These are phyloP conservation scores for Huntiella moniliformis DNA, from an alignment of 2,329 filamentous ascomycete species.

Conservation along the genomic window DNA sequence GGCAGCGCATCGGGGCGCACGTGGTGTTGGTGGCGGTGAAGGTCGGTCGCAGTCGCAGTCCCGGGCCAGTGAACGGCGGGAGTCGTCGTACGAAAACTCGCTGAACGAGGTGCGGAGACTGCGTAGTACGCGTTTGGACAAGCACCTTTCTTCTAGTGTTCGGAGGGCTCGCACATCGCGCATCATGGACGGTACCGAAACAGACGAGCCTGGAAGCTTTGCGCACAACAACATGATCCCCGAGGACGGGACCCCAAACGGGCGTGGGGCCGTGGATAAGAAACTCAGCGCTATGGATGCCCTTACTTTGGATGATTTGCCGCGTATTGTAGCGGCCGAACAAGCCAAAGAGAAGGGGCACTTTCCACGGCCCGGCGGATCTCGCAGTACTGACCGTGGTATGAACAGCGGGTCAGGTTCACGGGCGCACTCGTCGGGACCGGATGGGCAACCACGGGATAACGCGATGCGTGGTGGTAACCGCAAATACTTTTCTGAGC, in stretches of 20 bases:
- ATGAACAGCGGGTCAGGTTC: not conserved
- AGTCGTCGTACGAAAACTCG: slow-evolving; percentile 81
- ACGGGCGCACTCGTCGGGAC: not conserved
- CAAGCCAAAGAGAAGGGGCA: slow-evolving; percentile 72
- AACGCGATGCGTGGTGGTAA: slow-evolving; percentile 30
- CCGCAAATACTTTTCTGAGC: slow-evolving; percentile 86
- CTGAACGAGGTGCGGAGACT: slow-evolving; percentile 86
- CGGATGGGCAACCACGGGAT: slow-evolving; percentile 3
- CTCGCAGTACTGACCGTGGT: slow-evolving; percentile 13
- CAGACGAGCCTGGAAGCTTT: slow-evolving; percentile 44
- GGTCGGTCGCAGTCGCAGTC: slow-evolving; percentile 57
- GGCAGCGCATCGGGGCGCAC: not conserved
- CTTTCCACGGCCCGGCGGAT: slow-evolving; percentile 39
- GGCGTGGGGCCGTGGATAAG: slow-evolving; percentile 54
- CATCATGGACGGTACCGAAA: slow-evolving; percentile 70
- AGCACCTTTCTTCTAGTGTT: slow-evolving; percentile 82
- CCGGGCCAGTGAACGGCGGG: slow-evolving; percentile 36
- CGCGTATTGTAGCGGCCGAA: slow-evolving; percentile 84
- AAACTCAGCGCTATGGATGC: slow-evolving; percentile 84
- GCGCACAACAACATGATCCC: slow-evolving; percentile 43
- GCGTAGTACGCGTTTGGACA: slow-evolving; percentile 83
- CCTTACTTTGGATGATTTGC: slow-evolving; percentile 87
- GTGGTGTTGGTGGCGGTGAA: slow-evolving; percentile 23
- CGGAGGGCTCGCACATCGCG: slow-evolving; percentile 77
- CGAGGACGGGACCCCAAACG: slow-evolving; percentile 53